Percentiles rank a stretch among this genome's conserved stretches.
These are phyloP conservation scores for Citrus trifoliata DNA, from an alignment of 345 rosid genomes.

Conservation along the genomic window DNA sequence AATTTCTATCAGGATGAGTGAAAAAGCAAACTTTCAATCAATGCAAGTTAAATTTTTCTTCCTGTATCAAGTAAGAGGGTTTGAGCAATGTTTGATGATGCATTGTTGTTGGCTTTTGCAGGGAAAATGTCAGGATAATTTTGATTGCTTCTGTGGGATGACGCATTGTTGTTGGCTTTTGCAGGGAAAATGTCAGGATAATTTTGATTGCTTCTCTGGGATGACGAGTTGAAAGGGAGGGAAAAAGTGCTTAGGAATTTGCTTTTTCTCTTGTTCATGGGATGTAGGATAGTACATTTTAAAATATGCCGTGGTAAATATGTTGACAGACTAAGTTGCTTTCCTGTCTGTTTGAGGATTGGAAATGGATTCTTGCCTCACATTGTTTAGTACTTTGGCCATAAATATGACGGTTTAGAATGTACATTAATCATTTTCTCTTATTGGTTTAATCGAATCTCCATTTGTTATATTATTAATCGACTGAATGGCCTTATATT, in stretches of 20 bases:
- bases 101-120: constrained; percentile 21
- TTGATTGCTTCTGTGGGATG: background rate
- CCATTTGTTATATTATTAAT: no score
- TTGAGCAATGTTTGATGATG: background rate
- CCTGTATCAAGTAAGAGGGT: no score
- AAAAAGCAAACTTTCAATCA: background rate
- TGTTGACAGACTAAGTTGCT: background rate
- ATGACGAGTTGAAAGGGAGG: background rate
- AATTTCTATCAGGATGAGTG: background rate
- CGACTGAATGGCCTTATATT: no score
- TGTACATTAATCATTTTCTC: no score
- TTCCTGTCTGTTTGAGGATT: background rate
- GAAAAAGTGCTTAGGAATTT: background rate
- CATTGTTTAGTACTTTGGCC: no score
- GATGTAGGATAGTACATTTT: background rate
- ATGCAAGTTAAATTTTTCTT: background rate
- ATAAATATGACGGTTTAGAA: no score
- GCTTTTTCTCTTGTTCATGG: background rate
- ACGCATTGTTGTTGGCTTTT: background rate
- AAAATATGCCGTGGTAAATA: constrained; percentile 9
- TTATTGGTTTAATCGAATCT: no score
- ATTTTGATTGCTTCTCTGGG: background rate
- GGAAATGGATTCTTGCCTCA: background rate
- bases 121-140: constrained; percentile 31
- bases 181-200: constrained; percentile 40